These are phyloP conservation scores for Backusella morwellensis DNA, from an alignment of 192 early-diverging fungal genomes.

Conservation along the genomic window DNA sequence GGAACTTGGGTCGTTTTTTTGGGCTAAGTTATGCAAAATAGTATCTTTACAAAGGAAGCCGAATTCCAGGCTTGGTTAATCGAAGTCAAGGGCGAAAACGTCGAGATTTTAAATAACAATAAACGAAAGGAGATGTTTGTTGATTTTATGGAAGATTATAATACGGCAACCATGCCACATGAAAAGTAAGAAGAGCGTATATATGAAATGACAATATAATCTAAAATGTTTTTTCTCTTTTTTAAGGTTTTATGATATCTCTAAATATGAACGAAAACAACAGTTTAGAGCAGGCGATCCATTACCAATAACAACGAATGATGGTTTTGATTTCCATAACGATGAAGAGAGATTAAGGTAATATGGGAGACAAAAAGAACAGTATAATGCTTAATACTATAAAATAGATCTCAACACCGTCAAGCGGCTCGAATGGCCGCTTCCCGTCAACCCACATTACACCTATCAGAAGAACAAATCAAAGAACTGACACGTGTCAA, in stretches of 20 bases:
- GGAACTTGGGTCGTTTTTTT: too few relatives aligned
- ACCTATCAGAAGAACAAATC: constrained; percentile 43
- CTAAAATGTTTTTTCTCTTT: too few relatives aligned
- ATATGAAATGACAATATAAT: too few relatives aligned
- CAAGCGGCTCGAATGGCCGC: constrained; percentile 19
- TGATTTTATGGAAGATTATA: constrained; percentile 63
- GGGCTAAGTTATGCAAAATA: background rate
- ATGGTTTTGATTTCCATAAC: constrained; percentile 41
- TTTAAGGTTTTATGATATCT: constrained; percentile 51
- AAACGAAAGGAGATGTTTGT: constrained; percentile 53
- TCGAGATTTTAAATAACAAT: constrained; percentile 45
- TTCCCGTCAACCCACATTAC: constrained; percentile 9
- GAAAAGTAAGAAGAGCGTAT: constrained; percentile 35
- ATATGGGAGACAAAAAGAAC: background rate
- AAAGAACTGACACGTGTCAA: constrained; percentile 42
- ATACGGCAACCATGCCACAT: constrained; percentile 61
- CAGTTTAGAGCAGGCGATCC: constrained; percentile 44
- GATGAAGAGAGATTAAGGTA: constrained; percentile 51
- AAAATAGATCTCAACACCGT: constrained; percentile 25
- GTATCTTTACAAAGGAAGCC: constrained; percentile 39
- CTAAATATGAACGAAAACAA: constrained; percentile 50
- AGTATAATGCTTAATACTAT: background rate
- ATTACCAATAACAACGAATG: constrained; percentile 14
- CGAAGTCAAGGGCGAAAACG: constrained; percentile 47
- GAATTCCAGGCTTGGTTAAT: constrained; percentile 59